Evolutionary conservation across 1,139 yeast species (phyloP).

Genomic region (Meyerozyma smithsonii): DNA sequence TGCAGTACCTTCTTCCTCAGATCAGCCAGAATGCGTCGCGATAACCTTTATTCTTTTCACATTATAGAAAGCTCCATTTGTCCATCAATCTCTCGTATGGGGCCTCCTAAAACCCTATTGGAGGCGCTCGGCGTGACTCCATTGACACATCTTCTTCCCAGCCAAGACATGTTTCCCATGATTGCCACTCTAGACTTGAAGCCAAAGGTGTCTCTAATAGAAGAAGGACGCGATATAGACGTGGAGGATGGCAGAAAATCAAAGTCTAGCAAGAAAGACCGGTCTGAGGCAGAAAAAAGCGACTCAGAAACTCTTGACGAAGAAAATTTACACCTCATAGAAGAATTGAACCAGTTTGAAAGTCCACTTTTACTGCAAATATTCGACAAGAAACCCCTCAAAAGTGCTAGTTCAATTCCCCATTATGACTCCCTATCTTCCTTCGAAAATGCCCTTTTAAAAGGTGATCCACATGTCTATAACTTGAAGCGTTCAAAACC

Average conservation of each 20-base stretch:
- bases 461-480: neutral
- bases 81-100: too few species aligned
- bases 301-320: neutral
- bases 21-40: neutral
- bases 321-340: neutral
- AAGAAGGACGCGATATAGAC: neutral
- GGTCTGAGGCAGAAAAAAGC: neutral
- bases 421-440: neutral
- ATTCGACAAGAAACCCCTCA: neutral
- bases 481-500: neutral
- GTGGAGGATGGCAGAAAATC: neutral
- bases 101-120: neutral
- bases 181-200: neutral
- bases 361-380: neutral
- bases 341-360: neutral
- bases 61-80: too few species aligned
- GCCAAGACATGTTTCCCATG: neutral
- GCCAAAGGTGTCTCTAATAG: neutral
- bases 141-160: neutral
- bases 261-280: neutral
- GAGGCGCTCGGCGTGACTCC: constrained; percentile 2
- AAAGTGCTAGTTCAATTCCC: neutral
- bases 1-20: neutral
- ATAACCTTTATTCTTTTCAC: neutral
- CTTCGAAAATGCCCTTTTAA: neutral